These are phyloP conservation scores for Blastobotrys apis DNA, from an alignment of 1,139 yeast genomes.

Conservation along the genomic window DNA sequence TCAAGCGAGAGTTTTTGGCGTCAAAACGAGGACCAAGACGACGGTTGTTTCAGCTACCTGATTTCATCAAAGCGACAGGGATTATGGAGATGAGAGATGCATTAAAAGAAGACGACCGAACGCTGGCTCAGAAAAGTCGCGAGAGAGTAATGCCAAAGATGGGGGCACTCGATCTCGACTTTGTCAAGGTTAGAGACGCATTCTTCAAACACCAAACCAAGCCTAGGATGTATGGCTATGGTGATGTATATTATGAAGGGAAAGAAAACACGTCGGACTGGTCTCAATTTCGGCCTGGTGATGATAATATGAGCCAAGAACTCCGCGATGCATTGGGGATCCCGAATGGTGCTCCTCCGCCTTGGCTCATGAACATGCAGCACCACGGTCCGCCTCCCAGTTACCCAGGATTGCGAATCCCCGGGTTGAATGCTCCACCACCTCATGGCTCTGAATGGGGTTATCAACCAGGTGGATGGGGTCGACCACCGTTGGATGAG, in stretches of 20 bases:
- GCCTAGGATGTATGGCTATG: conserved; percentile 64
- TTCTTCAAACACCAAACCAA: conserved; percentile 76
- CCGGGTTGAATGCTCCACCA: conserved; percentile 44
- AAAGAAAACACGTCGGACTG: conserved; percentile 43
- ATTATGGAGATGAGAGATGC: conserved; percentile 79
- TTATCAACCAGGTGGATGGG: conserved; percentile 43
- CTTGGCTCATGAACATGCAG: conserved; percentile 76
- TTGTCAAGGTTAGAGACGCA: conserved; percentile 76
- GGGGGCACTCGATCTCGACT: conserved; percentile 85
- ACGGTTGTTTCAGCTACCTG: conserved; percentile 72
- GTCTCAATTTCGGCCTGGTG: conserved; percentile 60
- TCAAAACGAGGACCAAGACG: conserved; percentile 67
- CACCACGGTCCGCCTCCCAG: conserved; percentile 82
- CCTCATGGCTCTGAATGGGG: conserved; percentile 40
- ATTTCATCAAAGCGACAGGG: conserved; percentile 76
- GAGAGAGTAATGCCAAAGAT: conserved; percentile 86
- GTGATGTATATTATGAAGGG: conserved; percentile 80
- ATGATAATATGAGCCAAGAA: conserved; percentile 45
- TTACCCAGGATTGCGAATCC: conserved; percentile 62
- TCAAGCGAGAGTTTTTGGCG: conserved; percentile 73
- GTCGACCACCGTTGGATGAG: conserved; percentile 38
- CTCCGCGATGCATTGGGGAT: conserved; percentile 69
- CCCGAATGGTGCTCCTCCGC: conserved; percentile 61
- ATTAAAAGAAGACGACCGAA: conserved; percentile 46
- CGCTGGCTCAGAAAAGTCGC: conserved; percentile 70